Percentiles rank a stretch among this genome's conserved stretches.
phyloP scores from a whole-genome alignment of 192 early-diverging fungal genomes.

The Gryganskiella cystojenkinii region DNA sequence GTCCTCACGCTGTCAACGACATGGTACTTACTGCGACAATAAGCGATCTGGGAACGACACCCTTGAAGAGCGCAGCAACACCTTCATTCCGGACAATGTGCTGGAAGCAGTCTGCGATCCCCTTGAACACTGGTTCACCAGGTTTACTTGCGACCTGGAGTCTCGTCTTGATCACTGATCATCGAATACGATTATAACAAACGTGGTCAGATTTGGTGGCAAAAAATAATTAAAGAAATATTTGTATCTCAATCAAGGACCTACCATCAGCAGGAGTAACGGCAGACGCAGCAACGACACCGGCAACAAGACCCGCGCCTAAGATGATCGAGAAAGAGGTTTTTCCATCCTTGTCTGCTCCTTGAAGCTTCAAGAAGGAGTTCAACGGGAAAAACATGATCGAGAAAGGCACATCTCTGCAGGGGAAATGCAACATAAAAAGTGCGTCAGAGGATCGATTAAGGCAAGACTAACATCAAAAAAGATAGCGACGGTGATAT shows the following conservation, averaged over 20 bases:
- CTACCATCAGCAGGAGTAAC: constrained; percentile 59
- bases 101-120: constrained; percentile 60
- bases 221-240: not conserved
- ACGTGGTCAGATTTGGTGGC: not conserved
- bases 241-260: not conserved
- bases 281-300: constrained; percentile 51
- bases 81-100: constrained; percentile 63
- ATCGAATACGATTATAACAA: not conserved
- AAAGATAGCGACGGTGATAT: not conserved
- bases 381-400: constrained; percentile 64
- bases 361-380: constrained; percentile 53
- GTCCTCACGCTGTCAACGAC: not conserved
- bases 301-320: constrained; percentile 60
- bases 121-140: constrained; percentile 43
- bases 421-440: not conserved
- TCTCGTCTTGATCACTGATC: constrained; percentile 63
- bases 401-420: constrained; percentile 65
- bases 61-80: constrained; percentile 63
- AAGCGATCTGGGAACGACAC: constrained; percentile 63
- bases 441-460: not conserved
- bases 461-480: not conserved
- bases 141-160: constrained; percentile 59
- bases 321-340: constrained; percentile 65
- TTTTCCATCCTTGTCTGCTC: constrained; percentile 47
- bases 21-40: constrained; percentile 57